phyloP scores from a whole-genome alignment of 495 filamentous ascomycete genomes.

The Penicillium bovifimosum region DNA sequence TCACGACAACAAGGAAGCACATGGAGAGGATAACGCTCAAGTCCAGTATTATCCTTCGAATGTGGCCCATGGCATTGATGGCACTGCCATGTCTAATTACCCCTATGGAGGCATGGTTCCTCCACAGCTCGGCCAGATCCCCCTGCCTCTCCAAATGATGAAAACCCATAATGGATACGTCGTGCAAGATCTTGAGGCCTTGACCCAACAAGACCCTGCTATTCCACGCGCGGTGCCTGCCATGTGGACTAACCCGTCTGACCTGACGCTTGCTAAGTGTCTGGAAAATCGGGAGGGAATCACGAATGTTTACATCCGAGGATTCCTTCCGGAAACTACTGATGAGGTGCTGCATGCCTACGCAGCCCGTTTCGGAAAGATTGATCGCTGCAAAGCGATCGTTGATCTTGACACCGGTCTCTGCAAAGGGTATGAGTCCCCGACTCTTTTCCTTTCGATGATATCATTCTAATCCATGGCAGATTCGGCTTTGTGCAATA shows the following conservation, averaged over 20 bases:
- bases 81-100: slow-evolving; percentile 19
- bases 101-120: slow-evolving; percentile 18
- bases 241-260: slow-evolving; percentile 66
- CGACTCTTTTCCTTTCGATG: background rate
- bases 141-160: slow-evolving; percentile 39
- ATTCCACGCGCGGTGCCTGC: slow-evolving; percentile 90
- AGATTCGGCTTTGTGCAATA: slow-evolving; percentile 98
- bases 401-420: slow-evolving; percentile 84
- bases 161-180: slow-evolving; percentile 48
- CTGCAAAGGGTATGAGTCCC: slow-evolving; percentile 78
- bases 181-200: slow-evolving; percentile 60
- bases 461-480: slow-evolving; percentile 12
- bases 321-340: slow-evolving; percentile 87
- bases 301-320: slow-evolving; percentile 97
- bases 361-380: slow-evolving; percentile 79
- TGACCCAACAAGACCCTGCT: slow-evolving; percentile 67
- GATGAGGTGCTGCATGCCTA: slow-evolving; percentile 82
- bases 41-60: slow-evolving; percentile 22
- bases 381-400: slow-evolving; percentile 94
- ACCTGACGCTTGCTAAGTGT: slow-evolving; percentile 78
- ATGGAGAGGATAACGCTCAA: slow-evolving; percentile 10
- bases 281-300: slow-evolving; percentile 81
- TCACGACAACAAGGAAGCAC: slow-evolving; percentile 24
- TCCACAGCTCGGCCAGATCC: slow-evolving; percentile 17
- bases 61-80: slow-evolving; percentile 15